A percentile compares a stretch with the other conserved stretches of the same genome.
Evolutionary conservation across 192 early-diverging fungal genomes (phyloP).

Genomic region (Coemansia erecta): DNA sequence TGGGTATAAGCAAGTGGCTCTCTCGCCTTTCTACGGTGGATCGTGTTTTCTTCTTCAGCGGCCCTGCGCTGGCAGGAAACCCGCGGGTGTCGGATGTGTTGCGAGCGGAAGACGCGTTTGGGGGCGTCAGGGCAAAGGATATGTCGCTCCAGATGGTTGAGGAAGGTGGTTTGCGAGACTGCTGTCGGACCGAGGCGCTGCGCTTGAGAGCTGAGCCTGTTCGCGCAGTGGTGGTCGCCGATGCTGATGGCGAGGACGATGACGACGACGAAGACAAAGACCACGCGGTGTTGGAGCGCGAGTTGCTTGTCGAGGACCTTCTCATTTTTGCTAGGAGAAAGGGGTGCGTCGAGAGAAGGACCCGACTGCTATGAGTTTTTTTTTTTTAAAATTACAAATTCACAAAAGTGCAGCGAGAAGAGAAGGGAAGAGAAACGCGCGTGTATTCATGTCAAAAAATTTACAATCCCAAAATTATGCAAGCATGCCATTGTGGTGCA

Average conservation of each 20-base stretch:
- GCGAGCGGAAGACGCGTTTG: neutral
- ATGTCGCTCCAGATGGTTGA: neutral
- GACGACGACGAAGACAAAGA: too few relatives aligned
- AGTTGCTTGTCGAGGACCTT: too few relatives aligned
- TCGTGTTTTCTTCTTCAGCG: neutral
- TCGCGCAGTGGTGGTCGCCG: neutral
- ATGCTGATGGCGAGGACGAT: neutral
- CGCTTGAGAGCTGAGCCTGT: neutral
- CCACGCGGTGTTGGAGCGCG: too few relatives aligned
- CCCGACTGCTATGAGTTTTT: too few relatives aligned
- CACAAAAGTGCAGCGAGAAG: too few relatives aligned
- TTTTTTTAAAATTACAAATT: too few relatives aligned
- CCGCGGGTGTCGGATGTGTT: neutral
- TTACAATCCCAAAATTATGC: neutral
- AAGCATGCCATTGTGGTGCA: too few relatives aligned
- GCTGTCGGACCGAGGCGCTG: neutral
- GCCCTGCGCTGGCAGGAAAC: neutral
- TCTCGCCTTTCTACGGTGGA: neutral
- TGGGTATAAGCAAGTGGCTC: conserved; percentile 6
- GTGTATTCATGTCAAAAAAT: neutral
- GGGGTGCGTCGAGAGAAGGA: too few relatives aligned
- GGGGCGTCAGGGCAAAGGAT: neutral
- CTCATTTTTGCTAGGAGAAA: too few relatives aligned
- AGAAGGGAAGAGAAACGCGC: too few relatives aligned
- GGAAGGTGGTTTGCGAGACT: neutral